Evolutionary conservation across 2,329 filamentous ascomycete species (phyloP).

Genomic region (Hypomyces rosellus): DNA sequence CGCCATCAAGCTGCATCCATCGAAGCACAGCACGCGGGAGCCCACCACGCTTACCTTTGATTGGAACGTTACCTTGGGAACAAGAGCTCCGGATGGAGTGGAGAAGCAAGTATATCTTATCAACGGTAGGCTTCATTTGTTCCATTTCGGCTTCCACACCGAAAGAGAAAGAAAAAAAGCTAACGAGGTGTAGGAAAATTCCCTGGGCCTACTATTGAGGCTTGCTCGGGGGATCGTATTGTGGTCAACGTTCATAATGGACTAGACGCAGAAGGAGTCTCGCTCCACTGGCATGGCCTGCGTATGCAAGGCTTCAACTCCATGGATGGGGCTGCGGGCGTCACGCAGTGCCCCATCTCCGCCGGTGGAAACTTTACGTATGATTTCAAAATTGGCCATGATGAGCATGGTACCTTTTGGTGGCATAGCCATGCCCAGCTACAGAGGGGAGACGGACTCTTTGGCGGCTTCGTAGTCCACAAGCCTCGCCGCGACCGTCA

Average conservation of each 20-base stretch:
- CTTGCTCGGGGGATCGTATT: conserved; percentile 65
- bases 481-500: conserved; percentile 31
- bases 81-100: conserved; percentile 17
- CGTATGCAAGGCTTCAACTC: conserved; percentile 65
- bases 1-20: conserved; percentile 14
- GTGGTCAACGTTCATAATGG: conserved; percentile 60
- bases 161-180: no score
- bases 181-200: conserved; percentile 40
- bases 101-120: conserved; percentile 21
- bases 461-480: conserved; percentile 53
- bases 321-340: conserved; percentile 55
- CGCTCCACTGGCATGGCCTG: conserved; percentile 68
- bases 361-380: conserved; percentile 50
- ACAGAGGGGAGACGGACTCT: conserved; percentile 46
- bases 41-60: conserved; percentile 14
- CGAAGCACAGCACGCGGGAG: conserved; percentile 10
- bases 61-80: conserved; percentile 17
- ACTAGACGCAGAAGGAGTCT: conserved; percentile 54
- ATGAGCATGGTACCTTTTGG: conserved; percentile 51
- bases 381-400: conserved; percentile 46
- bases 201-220: conserved; percentile 63
- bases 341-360: conserved; percentile 45
- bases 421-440: conserved; percentile 53
- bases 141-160: neutral
- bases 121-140: conserved; percentile 13